phyloP scores from a whole-genome alignment of 148 eudicot genomes.

The Spergularia marina region DNA sequence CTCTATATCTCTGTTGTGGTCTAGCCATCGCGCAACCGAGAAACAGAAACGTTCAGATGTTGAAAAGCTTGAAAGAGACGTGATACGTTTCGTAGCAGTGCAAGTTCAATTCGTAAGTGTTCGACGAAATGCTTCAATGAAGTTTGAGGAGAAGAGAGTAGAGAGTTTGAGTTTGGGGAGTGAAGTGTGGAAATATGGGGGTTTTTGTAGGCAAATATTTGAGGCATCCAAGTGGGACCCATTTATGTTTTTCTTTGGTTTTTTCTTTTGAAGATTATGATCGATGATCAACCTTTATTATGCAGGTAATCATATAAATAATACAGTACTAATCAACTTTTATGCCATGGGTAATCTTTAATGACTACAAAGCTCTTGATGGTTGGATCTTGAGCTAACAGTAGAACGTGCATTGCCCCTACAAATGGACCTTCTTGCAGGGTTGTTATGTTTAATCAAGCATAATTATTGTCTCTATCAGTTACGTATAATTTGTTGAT shows the following conservation, averaged over 20 bases:
- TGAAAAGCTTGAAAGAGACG: neutral
- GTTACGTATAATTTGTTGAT: too few species aligned
- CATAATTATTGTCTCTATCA: neutral
- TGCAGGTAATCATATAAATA: conserved; percentile 23
- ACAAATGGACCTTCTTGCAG: neutral
- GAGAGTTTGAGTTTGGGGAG: conserved; percentile 1
- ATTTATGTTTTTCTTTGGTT: neutral
- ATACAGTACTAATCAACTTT: neutral
- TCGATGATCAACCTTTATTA: conserved; percentile 26
- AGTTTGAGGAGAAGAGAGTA: neutral
- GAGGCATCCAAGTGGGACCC: conserved; percentile 27
- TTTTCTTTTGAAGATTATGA: neutral
- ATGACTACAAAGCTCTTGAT: conserved; percentile 12
- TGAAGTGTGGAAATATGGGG: conserved; percentile 19
- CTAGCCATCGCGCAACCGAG: conserved; percentile 41
- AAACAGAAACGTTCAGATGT: neutral
- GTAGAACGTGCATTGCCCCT: conserved; percentile 33
- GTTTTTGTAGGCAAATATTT: conserved; percentile 25
- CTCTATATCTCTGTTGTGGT: conserved; percentile 66
- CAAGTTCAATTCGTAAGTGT: neutral
- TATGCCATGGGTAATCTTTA: conserved; percentile 12
- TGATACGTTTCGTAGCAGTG: neutral
- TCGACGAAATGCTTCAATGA: neutral
- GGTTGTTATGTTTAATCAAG: conserved; percentile 14
- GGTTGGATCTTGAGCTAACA: conserved; percentile 33